Base-by-base conservation (phyloP, 495 filamentous ascomycete genomes). In the Hypoxylon fragiforme region DNA sequence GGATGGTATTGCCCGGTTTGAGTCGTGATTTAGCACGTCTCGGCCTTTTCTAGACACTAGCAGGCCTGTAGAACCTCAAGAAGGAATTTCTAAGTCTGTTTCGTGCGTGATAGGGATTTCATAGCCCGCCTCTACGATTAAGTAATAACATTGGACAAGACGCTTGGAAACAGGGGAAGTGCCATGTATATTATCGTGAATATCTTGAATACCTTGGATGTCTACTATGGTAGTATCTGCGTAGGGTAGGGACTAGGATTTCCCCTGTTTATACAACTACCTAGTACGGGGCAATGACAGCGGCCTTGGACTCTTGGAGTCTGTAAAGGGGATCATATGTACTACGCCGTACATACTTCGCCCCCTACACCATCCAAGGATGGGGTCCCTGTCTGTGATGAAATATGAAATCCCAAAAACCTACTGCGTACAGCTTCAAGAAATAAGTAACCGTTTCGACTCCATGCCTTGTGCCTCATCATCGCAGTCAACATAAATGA, bases 1-100 rank as follows among this genome's bases (percentile, higher is more conserved):
- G 58, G 58, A 62, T 35, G 58, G 48, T 11, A 36, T 42, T 55
- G 40, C 37, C 48, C 32, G 36, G 36, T 47, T 51, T 61, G 36
- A 47, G 31, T 36, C 19, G 48, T 31, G 28, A 42, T 44, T 47
- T 21, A 36, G 35, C 18, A 19, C 49, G 58, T 62, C 52, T 53
- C 52, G 48, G 34, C 48, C n/a, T 45, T 51, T 50, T 61, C 37
- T 46, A 49, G 43, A 50, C 46, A 36, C 44, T 13, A 28, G 19
- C 24, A 31, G 16, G 19, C 13, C 36, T 20, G 45, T 31, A 5
- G 14, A 41, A 46, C 5, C 12, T n/a, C 12, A 41, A 14, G n/a
- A n/a, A n/a, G n/a, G n/a, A n/a, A n/a, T n/a, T n/a, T n/a, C n/a
- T n/a, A n/a, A n/a, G n/a, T n/a, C n/a, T n/a, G n/a, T n/a, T n/a